These are phyloP conservation scores for Trypanosoma avium DNA, from an alignment of 208 protist species.

Conservation along the genomic window DNA sequence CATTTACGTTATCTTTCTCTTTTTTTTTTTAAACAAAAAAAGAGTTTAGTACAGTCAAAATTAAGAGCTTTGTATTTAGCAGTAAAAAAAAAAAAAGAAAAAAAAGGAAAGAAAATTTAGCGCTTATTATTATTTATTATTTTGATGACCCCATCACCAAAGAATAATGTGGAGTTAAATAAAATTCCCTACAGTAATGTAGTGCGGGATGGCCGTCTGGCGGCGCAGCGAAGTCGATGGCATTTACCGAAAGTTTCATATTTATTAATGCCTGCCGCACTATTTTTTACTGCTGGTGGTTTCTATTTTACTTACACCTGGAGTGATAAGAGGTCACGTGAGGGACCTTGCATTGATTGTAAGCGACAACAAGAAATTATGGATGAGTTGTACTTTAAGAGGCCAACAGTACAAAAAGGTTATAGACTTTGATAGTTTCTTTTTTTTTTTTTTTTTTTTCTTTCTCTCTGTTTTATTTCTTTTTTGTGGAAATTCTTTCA, in stretches of 20 bases:
- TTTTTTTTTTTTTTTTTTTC: slow-evolving; percentile 6
- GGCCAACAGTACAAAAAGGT: slow-evolving; percentile 50
- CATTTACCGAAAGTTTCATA: slow-evolving; percentile 27
- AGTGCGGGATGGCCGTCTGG: slow-evolving; percentile 12
- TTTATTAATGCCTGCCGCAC: slow-evolving; percentile 51
- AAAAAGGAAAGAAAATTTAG: too few species aligned
- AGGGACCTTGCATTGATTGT: slow-evolving; percentile 74
- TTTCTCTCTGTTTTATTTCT: slow-evolving; percentile 7
- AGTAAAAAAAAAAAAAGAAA: too few species aligned
- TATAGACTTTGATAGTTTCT: slow-evolving; percentile 26
- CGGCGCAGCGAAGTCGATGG: slow-evolving; percentile 4
- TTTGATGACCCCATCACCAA: slow-evolving; percentile 7
- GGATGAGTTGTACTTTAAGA: slow-evolving; percentile 79
- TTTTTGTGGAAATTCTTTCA: slow-evolving; percentile 8
- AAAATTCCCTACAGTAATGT: slow-evolving; percentile 20
- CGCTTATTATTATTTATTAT: too few species aligned
- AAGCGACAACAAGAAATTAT: slow-evolving; percentile 81
- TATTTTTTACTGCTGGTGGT: slow-evolving; percentile 59
- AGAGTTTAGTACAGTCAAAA: neutral
- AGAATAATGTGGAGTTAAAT: neutral
- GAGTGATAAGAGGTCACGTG: slow-evolving; percentile 63
- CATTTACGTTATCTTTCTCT: slow-evolving; percentile 1
- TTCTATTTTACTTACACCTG: slow-evolving; percentile 74
- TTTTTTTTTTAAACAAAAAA: slow-evolving; percentile 9
- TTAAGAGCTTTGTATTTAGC: neutral